Conservation (phyloP, 1,284 basidiomycete genomes). For the Grifola frondosa region DNA sequence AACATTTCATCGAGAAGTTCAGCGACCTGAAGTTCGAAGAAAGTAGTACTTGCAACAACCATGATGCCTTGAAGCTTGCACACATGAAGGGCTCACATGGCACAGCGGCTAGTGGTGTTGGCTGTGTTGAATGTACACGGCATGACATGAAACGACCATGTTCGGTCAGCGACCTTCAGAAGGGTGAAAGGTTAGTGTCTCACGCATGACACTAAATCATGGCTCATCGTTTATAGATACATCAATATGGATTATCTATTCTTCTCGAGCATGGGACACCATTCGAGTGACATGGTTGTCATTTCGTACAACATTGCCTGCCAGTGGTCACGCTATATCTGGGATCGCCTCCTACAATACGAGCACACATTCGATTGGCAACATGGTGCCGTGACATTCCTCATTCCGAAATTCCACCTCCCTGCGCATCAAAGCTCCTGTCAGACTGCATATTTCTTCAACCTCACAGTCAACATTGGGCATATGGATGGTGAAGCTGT, state of each 20-base stretch:
- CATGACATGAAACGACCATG: conserved; percentile 11
- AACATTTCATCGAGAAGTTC: not conserved
- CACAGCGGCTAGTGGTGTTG: conserved; percentile 11
- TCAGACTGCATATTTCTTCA: conserved; percentile 1
- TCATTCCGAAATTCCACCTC: conserved; percentile 11
- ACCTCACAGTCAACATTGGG: not conserved
- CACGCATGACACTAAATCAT: no score
- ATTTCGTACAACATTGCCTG: conserved; percentile 22
- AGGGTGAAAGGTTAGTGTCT: conserved; percentile 19
- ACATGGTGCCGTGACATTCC: not conserved
- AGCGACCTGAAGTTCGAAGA: not conserved
- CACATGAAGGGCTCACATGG: conserved; percentile 7
- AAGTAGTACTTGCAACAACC: not conserved
- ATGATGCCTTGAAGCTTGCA: conserved; percentile 1
- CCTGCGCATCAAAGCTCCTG: conserved; percentile 1
- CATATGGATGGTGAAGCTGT: not conserved
- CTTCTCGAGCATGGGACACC: conserved; percentile 1
- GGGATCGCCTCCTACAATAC: conserved; percentile 1
- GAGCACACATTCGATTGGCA: not conserved
- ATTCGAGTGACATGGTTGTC: not conserved
- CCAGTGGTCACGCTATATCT: conserved; percentile 18
- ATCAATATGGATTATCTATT: conserved; percentile 23
- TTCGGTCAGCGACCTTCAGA: conserved; percentile 19
- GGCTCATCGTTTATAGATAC: conserved; percentile 11
- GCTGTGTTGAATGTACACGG: conserved; percentile 11